Conservation (phyloP, 805 yeast genomes). For the Saccharomycopsis olivae region DNA sequence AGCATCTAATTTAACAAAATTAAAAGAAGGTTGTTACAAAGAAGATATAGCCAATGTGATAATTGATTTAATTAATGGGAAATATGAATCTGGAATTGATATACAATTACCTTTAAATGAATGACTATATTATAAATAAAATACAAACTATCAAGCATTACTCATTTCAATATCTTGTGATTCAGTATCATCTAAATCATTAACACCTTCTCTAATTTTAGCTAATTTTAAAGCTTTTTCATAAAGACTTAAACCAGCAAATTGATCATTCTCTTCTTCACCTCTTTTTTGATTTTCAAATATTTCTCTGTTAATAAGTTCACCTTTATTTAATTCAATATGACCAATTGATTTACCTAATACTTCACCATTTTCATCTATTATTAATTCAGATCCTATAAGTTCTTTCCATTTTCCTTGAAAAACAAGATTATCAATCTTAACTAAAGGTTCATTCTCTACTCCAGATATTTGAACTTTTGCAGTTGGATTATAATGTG, state of each 20-base stretch:
- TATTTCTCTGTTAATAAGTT: no score
- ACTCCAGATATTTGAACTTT: conserved; percentile 47
- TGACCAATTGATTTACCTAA: conserved; percentile 14
- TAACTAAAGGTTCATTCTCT: conserved; percentile 46
- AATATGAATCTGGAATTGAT: conserved; percentile 24
- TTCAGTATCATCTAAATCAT: background rate
- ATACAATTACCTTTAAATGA: conserved; percentile 4
- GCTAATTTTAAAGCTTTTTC: conserved; percentile 2
- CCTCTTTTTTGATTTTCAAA: background rate
- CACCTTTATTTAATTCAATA: conserved; percentile 11
- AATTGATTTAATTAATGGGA: conserved; percentile 20
- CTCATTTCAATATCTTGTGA: background rate
- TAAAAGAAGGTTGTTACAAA: conserved; percentile 3
- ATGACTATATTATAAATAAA: no score
- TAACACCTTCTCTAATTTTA: background rate
- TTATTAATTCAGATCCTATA: conserved; percentile 63
- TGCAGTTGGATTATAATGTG: conserved; percentile 23
- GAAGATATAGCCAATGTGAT: conserved; percentile 22
- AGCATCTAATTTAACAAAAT: no score
- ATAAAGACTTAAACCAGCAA: background rate
- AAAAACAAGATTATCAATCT: conserved; percentile 48
- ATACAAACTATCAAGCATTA: background rate
- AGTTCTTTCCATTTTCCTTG: conserved; percentile 68
- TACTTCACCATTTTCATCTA: conserved; percentile 20
- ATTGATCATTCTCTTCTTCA: background rate